Conservation (phyloP, 768 basidiomycete species). For the Boletus sp. region DNA sequence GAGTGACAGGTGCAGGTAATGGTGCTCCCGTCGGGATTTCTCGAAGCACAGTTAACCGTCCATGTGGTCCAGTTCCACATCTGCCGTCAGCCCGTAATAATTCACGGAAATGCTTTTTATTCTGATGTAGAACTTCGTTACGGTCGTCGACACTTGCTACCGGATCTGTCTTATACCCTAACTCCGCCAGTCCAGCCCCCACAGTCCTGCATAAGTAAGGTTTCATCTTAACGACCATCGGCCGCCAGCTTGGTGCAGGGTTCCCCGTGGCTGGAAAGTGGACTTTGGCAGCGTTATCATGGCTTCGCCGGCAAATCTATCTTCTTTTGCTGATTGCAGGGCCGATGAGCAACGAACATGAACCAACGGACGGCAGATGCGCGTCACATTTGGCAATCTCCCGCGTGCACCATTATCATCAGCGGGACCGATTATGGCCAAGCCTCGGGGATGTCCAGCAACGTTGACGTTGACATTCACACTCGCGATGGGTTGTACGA, state of each 20-base stretch:
- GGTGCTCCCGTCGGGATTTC: not conserved
- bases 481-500: slow-evolving; percentile 12
- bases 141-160: not conserved
- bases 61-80: not conserved
- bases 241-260: not conserved
- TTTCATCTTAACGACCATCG: not conserved
- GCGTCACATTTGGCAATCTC: slow-evolving; percentile 2
- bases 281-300: not conserved
- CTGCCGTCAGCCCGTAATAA: not conserved
- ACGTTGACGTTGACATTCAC: not conserved
- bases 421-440: slow-evolving; percentile 9
- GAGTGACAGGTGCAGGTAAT: not conserved
- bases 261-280: not conserved
- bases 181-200: not conserved
- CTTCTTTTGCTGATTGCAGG: not conserved
- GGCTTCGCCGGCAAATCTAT: not conserved
- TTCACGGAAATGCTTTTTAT: not conserved
- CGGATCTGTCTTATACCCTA: not conserved
- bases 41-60: not conserved
- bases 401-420: not conserved
- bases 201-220: not conserved
- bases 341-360: not conserved
- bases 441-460: not conserved
- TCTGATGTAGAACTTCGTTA: not conserved
- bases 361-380: not conserved